Conservation (phyloP, 768 basidiomycete species). For the Candolleomyces efflorescens region DNA sequence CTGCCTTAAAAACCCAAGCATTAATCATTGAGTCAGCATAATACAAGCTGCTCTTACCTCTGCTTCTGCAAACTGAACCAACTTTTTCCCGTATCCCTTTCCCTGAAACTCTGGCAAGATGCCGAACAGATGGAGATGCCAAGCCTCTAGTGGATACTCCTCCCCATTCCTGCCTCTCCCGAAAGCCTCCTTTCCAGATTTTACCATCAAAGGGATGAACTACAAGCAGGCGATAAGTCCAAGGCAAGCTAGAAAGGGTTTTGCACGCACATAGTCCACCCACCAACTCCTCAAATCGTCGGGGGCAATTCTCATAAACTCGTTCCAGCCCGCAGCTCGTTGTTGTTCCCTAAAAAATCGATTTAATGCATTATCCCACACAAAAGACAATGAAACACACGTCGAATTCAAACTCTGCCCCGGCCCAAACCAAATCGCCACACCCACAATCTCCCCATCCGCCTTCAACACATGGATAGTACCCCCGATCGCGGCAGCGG, state of each 20-base stretch:
- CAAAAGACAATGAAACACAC: too few relatives aligned
- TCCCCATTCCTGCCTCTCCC: conserved; percentile 9
- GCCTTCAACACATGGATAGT: conserved; percentile 18
- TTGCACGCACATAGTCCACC: conserved; percentile 20
- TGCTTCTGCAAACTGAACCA: conserved; percentile 21
- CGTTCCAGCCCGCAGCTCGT: conserved; percentile 22
- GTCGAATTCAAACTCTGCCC: conserved; percentile 19
- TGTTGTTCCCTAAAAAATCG: conserved; percentile 18
- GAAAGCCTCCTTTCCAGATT: conserved; percentile 13
- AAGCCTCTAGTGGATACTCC: conserved; percentile 16
- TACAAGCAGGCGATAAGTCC: conserved; percentile 3
- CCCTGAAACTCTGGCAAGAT: conserved; percentile 24
- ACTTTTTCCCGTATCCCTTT: conserved; percentile 23
- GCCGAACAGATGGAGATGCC: conserved; percentile 26
- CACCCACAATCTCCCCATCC: conserved; percentile 23
- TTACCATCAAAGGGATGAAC: conserved; percentile 19
- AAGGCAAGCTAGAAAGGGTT: too few relatives aligned
- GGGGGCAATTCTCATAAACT: conserved; percentile 18
- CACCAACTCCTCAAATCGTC: conserved; percentile 22
- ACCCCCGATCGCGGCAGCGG: conserved; percentile 21
- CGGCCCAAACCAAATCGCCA: conserved; percentile 27
- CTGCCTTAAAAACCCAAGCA: conserved; percentile 14
- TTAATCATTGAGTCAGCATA: background rate
- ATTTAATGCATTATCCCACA: too few relatives aligned
- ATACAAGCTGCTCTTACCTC: conserved; percentile 11